These are phyloP conservation scores for Copromyces sp. DNA, from an alignment of 495 filamentous ascomycete species.

Conservation along the genomic window DNA sequence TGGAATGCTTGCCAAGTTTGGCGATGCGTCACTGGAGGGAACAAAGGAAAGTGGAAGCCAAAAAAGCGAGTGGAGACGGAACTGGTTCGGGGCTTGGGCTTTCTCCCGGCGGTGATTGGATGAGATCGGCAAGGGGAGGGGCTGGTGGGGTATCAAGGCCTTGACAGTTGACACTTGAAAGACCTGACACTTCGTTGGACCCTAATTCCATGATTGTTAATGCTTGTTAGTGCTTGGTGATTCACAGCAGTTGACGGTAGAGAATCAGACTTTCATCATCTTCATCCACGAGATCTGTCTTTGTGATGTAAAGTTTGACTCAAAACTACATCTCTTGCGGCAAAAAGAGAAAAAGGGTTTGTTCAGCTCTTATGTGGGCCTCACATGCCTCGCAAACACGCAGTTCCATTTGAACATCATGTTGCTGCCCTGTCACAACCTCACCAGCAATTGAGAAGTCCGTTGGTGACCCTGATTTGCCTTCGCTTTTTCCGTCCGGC, in stretches of 20 bases:
- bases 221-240: not conserved
- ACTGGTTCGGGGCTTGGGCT: not conserved
- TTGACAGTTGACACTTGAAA: not conserved
- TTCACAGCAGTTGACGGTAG: not conserved
- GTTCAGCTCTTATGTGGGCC: not conserved
- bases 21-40: not conserved
- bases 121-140: not conserved
- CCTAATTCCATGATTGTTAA: not conserved
- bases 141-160: not conserved
- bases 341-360: not conserved
- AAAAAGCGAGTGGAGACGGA: not conserved
- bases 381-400: not conserved
- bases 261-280: not conserved
- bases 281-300: not conserved
- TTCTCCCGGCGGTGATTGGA: not conserved
- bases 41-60: not conserved
- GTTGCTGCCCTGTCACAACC: not conserved
- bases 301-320: not conserved
- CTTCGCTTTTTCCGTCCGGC: not conserved
- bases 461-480: not conserved
- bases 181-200: not conserved
- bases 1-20: not conserved
- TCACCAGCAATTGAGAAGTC: not conserved
- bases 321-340: not conserved
- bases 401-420: not conserved